Evolutionary conservation across 768 basidiomycete species (phyloP), one percentile per base, ranked within the genome.

Genomic region (Collybia nuda): DNA sequence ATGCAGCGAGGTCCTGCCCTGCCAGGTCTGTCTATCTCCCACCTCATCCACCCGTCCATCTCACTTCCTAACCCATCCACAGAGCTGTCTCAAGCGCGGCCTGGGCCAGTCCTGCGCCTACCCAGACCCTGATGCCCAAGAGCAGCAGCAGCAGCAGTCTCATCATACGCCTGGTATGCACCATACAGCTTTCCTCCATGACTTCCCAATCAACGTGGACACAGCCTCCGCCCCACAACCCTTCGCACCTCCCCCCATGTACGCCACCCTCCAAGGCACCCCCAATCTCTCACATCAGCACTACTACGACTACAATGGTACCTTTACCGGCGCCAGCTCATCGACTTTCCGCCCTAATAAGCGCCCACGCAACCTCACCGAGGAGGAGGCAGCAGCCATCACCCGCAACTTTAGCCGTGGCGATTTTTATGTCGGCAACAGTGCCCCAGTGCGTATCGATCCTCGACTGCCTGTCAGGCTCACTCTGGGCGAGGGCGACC

Each of bases 21-120:
- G 89, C 68, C 88, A 90, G 81, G 88, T 86, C 55, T 28, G 62
- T 54, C 11, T 6, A 46, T 17, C 38, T 38, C 39, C 48, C 22
- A 38, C 50, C 29, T 22, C 40, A 12, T 24, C 35, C 14, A 41
- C n/a, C 45, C 42, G 49, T 45, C 9, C 47, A 40, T 22, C 26
- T 28, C 29, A 45, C 45, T 29, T 36, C 38, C 40, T 44, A 47
- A 49, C 45, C 17, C 47, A 28, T 22, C 37, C 48, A 26, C 66
- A 90, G 89, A 89, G 85, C 66, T 91, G 89, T 60, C 76, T 91
- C 62, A 91, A 91, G 69, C 81, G 89, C 47, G 89, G 89, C 17
- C 74, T 90, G 47, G 88, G 85, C 22, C 67, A 76, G 2, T 66
- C 77, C 15, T 91, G 89, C 61, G 74, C 86, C 12, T 91, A 91